Evolutionary conservation across 345 rosid genomes (phyloP).

Genomic region (Populus pruinosa): DNA sequence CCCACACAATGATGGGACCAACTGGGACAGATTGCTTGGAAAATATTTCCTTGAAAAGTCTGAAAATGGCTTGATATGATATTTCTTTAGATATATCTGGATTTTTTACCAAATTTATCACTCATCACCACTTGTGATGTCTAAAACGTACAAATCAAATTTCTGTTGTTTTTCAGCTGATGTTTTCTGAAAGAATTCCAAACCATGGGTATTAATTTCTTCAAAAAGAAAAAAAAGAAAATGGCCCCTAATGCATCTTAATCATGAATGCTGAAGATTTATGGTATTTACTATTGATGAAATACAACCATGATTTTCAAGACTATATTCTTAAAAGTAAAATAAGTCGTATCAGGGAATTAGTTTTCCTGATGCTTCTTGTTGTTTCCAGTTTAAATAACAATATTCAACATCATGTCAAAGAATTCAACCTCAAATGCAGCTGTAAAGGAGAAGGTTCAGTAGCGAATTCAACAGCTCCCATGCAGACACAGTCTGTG

Average conservation of each 20-base stretch:
- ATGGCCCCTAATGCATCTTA: neutral
- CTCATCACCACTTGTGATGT: neutral
- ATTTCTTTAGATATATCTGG: neutral
- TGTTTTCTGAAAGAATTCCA: neutral
- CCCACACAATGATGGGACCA: neutral
- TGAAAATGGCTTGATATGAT: neutral
- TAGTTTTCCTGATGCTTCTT: neutral
- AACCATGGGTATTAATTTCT: neutral
- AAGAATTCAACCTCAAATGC: neutral
- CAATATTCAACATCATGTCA: neutral
- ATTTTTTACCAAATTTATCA: neutral
- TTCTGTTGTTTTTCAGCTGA: neutral
- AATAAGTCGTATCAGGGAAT: neutral
- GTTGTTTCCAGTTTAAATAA: no score
- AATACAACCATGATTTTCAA: neutral
- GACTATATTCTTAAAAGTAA: neutral
- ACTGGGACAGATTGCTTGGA: neutral
- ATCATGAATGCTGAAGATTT: neutral
- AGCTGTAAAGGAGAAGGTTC: neutral
- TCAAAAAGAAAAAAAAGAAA: neutral
- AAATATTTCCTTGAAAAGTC: neutral
- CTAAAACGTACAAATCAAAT: neutral
- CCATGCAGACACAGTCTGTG: neutral
- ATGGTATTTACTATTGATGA: neutral
- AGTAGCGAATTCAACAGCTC: neutral